These are phyloP conservation scores for Zygoascus flipseniorum DNA, from an alignment of 805 yeast species.

Conservation along the genomic window DNA sequence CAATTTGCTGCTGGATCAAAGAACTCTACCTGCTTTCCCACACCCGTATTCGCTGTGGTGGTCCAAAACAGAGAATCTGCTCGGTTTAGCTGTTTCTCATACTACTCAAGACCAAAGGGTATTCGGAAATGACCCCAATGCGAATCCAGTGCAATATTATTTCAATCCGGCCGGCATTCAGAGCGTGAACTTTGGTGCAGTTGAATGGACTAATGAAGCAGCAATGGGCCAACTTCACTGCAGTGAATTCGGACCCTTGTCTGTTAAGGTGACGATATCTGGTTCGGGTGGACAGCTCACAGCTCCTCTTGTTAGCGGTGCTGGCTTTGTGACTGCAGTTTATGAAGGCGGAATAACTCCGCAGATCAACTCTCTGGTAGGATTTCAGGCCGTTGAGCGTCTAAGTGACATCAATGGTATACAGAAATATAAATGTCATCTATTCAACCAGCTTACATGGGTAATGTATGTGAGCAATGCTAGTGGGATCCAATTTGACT, in stretches of 20 bases:
- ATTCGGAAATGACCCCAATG: constrained; percentile 54
- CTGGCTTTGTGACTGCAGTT: constrained; percentile 67
- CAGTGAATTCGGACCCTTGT: constrained; percentile 38
- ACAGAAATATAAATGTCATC: constrained; percentile 33
- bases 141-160: constrained; percentile 37
- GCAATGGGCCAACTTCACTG: neutral
- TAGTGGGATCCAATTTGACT: constrained; percentile 15
- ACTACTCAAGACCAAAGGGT: constrained; percentile 52
- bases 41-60: constrained; percentile 76
- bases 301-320: constrained; percentile 67
- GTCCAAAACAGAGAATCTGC: constrained; percentile 37
- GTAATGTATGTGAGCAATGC: constrained; percentile 40
- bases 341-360: constrained; percentile 42
- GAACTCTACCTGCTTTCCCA: constrained; percentile 66
- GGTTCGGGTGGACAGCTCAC: constrained; percentile 36
- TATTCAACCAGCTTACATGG: constrained; percentile 41
- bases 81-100: constrained; percentile 64
- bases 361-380: constrained; percentile 38
- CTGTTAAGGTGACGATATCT: constrained; percentile 35
- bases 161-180: constrained; percentile 43
- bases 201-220: constrained; percentile 11
- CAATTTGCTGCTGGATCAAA: constrained; percentile 58
- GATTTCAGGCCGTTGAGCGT: constrained; percentile 33
- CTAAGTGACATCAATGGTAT: constrained; percentile 27
- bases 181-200: constrained; percentile 37